Evolutionary conservation across 2,329 filamentous ascomycete genomes (phyloP).

Genomic region (Aureobasidium sp.): DNA sequence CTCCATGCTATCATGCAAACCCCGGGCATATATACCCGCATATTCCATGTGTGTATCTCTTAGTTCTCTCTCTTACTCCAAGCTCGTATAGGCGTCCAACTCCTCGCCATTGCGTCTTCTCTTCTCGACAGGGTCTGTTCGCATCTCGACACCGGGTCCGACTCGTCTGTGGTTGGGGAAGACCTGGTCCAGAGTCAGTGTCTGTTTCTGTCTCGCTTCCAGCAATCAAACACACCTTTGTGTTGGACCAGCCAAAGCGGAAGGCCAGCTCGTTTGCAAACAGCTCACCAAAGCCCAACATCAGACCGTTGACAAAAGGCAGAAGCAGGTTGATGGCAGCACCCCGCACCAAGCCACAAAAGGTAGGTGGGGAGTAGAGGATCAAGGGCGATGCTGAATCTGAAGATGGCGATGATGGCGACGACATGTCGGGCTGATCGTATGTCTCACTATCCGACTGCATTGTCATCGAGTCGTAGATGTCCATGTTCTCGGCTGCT

Average conservation of each 20-base stretch:
- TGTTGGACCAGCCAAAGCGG: constrained; percentile 83
- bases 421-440: constrained; percentile 52
- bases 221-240: constrained; percentile 58
- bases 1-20: constrained; percentile 2
- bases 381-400: constrained; percentile 61
- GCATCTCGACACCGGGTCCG: constrained; percentile 75
- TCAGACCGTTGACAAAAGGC: constrained; percentile 94
- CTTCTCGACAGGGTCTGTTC: constrained; percentile 54
- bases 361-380: constrained; percentile 78
- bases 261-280: constrained; percentile 96
- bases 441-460: constrained; percentile 80
- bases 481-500: constrained; percentile 38
- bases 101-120: constrained; percentile 43
- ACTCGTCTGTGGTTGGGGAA: constrained; percentile 56
- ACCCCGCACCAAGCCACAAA: constrained; percentile 78
- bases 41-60: not conserved
- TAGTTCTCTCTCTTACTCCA: constrained; percentile 45
- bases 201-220: not conserved
- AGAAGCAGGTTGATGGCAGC: constrained; percentile 92
- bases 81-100: constrained; percentile 56
- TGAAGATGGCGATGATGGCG: constrained; percentile 52
- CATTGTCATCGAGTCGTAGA: constrained; percentile 68
- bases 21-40: not conserved
- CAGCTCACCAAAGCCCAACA: constrained; percentile 94
- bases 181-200: constrained; percentile 32